Conservation (phyloP, 768 basidiomycete genomes). For the Brasilioporus rufonigricans region DNA sequence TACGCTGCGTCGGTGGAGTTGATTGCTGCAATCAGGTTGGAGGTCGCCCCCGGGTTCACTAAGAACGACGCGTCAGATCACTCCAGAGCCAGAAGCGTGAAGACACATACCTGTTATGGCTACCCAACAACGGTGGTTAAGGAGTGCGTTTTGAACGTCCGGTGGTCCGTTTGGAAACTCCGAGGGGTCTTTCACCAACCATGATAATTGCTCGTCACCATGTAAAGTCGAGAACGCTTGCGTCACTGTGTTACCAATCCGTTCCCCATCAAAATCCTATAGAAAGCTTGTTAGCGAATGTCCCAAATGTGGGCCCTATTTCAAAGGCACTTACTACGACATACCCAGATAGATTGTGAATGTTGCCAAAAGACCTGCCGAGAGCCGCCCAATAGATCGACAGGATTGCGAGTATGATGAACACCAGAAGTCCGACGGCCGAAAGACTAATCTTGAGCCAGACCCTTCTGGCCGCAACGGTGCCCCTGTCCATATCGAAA, state of each 20-base stretch:
- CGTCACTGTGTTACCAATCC: constrained; percentile 47
- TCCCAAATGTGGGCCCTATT: neutral
- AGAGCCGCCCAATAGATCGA: constrained; percentile 62
- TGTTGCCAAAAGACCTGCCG: constrained; percentile 39
- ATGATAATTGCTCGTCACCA: constrained; percentile 39
- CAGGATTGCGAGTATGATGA: constrained; percentile 49
- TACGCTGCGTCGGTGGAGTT: constrained; percentile 42
- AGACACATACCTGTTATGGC: constrained; percentile 48
- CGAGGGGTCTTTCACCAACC: constrained; percentile 41
- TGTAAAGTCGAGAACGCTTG: constrained; percentile 34
- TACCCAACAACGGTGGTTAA: constrained; percentile 53
- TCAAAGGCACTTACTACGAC: constrained; percentile 46
- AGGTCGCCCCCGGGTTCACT: constrained; percentile 44
- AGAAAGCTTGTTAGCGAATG: neutral
- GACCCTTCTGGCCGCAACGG: constrained; percentile 30
- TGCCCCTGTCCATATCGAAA: constrained; percentile 29
- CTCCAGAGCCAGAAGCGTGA: neutral
- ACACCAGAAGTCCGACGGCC: constrained; percentile 35
- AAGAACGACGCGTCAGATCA: neutral
- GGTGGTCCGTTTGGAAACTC: constrained; percentile 44
- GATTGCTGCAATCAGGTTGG: constrained; percentile 37
- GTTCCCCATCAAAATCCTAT: constrained; percentile 61
- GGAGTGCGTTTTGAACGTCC: constrained; percentile 43
- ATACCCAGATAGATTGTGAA: constrained; percentile 49
- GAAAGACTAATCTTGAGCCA: constrained; percentile 43